phyloP scores from a whole-genome alignment of 1,284 basidiomycete species.

The Coniferiporia sulphurascens region DNA sequence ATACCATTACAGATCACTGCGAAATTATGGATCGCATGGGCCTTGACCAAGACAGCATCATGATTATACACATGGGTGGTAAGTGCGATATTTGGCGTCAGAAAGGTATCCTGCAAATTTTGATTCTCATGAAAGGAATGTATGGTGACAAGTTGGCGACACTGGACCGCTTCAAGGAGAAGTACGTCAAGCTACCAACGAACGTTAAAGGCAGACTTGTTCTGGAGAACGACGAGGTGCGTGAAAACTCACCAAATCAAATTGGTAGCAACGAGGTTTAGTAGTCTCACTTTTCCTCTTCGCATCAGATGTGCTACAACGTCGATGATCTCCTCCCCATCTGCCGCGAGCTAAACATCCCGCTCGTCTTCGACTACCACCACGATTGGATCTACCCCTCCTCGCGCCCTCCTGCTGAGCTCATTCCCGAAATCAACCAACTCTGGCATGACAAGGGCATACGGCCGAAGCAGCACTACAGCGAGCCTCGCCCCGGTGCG shows the following conservation, averaged over 20 bases:
- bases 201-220: conserved; percentile 73
- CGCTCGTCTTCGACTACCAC: conserved; percentile 77
- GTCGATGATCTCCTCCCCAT: conserved; percentile 81
- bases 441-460: conserved; percentile 76
- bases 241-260: conserved; percentile 4
- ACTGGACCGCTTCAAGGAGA: conserved; percentile 68
- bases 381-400: conserved; percentile 62
- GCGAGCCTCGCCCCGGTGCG: conserved; percentile 74
- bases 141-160: conserved; percentile 77
- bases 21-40: conserved; percentile 86
- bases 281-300: not conserved
- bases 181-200: conserved; percentile 57
- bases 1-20: conserved; percentile 71
- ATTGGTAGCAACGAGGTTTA: not conserved
- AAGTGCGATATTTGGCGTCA: conserved; percentile 22
- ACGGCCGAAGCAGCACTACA: conserved; percentile 84
- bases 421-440: conserved; percentile 70
- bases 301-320: conserved; percentile 73
- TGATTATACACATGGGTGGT: conserved; percentile 73
- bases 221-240: conserved; percentile 87
- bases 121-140: conserved; percentile 64
- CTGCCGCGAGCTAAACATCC: conserved; percentile 78
- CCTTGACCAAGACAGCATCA: conserved; percentile 67
- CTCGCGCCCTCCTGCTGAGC: conserved; percentile 37
- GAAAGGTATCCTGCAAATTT: not conserved